These are phyloP conservation scores for Yarrowia bubula DNA, from an alignment of 805 yeast genomes.

Conservation along the genomic window DNA sequence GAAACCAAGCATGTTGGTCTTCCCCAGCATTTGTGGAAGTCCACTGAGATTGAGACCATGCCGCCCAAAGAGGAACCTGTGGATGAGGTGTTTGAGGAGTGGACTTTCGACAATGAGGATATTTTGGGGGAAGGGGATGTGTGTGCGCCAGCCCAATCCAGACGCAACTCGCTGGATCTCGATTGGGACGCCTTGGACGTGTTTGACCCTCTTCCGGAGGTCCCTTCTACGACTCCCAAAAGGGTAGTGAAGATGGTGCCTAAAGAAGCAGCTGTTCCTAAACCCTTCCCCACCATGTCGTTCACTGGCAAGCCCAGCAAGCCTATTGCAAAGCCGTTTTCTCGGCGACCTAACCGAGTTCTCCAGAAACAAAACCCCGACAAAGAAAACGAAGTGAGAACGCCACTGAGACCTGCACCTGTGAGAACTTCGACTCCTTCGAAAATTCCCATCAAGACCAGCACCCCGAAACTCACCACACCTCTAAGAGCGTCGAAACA, in stretches of 20 bases:
- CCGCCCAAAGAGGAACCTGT: background rate
- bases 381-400: background rate
- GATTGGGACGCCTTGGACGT: background rate
- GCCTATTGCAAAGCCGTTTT: slow-evolving; percentile 17
- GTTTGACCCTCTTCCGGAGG: background rate
- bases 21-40: background rate
- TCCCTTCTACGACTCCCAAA: background rate
- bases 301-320: background rate
- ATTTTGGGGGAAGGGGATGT: background rate
- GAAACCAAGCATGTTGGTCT: slow-evolving; percentile 10
- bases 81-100: background rate
- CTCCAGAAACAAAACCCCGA: background rate
- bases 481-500: background rate
- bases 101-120: slow-evolving; percentile 17
- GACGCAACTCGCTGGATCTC: slow-evolving; percentile 5
- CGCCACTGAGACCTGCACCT: background rate
- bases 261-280: background rate
- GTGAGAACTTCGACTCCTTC: slow-evolving; percentile 1
- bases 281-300: background rate
- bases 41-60: slow-evolving; percentile 11
- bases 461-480: background rate
- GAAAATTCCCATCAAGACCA: background rate
- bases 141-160: background rate
- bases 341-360: background rate
- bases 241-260: background rate